Evolutionary conservation across 208 protist species (phyloP), one percentile per base, ranked within the genome.

Genomic region (Trypanosoma conorhini): DNA sequence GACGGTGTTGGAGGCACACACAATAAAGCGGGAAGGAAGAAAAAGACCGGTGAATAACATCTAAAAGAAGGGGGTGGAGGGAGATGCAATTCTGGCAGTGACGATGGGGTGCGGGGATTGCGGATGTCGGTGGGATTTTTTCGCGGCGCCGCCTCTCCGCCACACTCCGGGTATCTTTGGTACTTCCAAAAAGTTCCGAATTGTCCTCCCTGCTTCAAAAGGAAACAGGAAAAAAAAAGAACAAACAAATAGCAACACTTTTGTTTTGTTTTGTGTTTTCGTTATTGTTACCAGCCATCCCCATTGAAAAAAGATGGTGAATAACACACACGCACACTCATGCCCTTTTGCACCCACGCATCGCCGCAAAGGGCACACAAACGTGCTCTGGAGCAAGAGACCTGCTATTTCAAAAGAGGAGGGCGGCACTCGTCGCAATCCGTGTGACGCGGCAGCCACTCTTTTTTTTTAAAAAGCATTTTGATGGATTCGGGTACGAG

Each of bases 11-110:
- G 13, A 62, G 38, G 0, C 9, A 13, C 2, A 50, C 30, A 62
- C 13, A 46, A 1, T 30, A 60, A 42, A 59, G 67, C 66, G 52
- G 62, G 62, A 69, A 74, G 26, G 57, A 58, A 72, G 57, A 57
- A 65, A 66, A 65, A 58, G 13, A 58, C 10, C 26, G 17, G 50
- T 54, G 9, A 46, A 46, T 13, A 46, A 46, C 33, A 38, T 38
- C 2, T 2, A 38, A 38, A 7, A 7, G 7, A 38, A 38, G 7
- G 7, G 2, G 33, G 33, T 9, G 33, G 33, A 7, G 7, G 2
- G 7, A 38, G 33, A 38, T 7, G 7, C 33, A 38, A 38, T 38
- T 38, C 33, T 38, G 2, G 33, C 33, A 38, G 33, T 7, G 33
- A 7, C 2, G 33, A 38, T 38, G 33, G 33, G 7, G 33, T 38